phyloP scores from a whole-genome alignment of 257 asterid species.

The Haberlea rhodopensis region DNA sequence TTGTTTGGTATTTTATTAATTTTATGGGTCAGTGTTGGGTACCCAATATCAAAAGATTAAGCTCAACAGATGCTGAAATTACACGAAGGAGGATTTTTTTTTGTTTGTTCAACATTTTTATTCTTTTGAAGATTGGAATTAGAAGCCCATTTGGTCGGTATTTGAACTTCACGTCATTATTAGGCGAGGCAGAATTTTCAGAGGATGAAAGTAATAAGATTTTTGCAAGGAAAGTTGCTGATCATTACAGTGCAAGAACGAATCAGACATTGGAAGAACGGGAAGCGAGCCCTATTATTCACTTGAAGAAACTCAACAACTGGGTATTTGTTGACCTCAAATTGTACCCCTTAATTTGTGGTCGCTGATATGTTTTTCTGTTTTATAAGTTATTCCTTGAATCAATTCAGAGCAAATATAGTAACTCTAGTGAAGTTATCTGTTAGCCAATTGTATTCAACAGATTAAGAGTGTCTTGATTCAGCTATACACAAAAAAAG shows the following conservation, averaged over 20 bases:
- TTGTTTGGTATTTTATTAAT: too few relatives aligned
- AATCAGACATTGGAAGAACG: slow-evolving; percentile 94
- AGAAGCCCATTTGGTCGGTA: slow-evolving; percentile 5
- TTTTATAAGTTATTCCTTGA: not conserved
- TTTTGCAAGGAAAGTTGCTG: slow-evolving; percentile 89
- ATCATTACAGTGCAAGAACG: slow-evolving; percentile 93
- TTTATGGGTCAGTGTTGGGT: slow-evolving; percentile 11
- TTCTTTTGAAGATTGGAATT: slow-evolving; percentile 4
- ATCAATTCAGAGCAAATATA: slow-evolving; percentile 4
- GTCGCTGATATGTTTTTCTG: not conserved
- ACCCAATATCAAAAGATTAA: not conserved
- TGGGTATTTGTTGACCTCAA: slow-evolving; percentile 53
- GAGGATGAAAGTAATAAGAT: slow-evolving; percentile 79
- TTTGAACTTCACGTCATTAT: slow-evolving; percentile 20
- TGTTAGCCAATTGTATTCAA: slow-evolving; percentile 18
- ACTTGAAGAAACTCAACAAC: slow-evolving; percentile 93
- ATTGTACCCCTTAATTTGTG: not conserved
- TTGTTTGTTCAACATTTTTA: slow-evolving; percentile 7
- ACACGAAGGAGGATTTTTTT: not conserved
- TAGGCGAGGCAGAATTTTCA: slow-evolving; percentile 55
- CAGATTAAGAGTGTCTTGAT: slow-evolving; percentile 97
- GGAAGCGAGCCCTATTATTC: slow-evolving; percentile 98
- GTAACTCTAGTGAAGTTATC: not conserved
- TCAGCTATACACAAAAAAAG: slow-evolving; percentile 74
- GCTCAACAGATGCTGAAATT: not conserved